Conservation (phyloP, 106 monocot genomes). For the Platanthera guangdongensis region DNA sequence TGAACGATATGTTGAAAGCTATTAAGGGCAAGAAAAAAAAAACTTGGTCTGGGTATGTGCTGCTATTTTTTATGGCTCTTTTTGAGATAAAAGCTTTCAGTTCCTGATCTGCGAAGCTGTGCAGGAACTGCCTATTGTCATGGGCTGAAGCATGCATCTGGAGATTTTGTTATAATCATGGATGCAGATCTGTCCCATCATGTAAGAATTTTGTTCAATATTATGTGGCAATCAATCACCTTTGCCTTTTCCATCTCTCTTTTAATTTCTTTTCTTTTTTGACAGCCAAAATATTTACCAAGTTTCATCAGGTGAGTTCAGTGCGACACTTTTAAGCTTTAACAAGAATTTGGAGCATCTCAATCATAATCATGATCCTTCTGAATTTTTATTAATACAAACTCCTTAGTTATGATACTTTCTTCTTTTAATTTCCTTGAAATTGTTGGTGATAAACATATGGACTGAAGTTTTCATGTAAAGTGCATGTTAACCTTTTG, state of each 20-base stretch:
- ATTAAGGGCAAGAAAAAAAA: slow-evolving; percentile 72
- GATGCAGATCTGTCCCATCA: slow-evolving; percentile 99
- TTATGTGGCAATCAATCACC: neutral
- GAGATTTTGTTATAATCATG: slow-evolving; percentile 93
- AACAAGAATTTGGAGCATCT: neutral
- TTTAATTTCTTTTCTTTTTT: slow-evolving; percentile 18
- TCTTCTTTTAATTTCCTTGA: neutral
- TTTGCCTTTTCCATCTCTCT: neutral
- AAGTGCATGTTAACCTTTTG: no score
- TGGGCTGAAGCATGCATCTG: slow-evolving; percentile 91
- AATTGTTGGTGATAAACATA: neutral
- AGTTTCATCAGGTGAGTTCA: slow-evolving; percentile 74
- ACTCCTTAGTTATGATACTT: neutral
- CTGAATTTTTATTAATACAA: neutral
- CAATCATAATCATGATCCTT: neutral
- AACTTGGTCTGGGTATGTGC: slow-evolving; percentile 85
- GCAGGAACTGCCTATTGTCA: slow-evolving; percentile 95
- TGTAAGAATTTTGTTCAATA: slow-evolving; percentile 35
- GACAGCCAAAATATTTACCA: slow-evolving; percentile 94
- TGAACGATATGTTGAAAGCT: slow-evolving; percentile 31
- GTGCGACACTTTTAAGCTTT: neutral
- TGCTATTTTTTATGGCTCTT: neutral
- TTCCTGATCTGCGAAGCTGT: slow-evolving; percentile 4
- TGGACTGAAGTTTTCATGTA: neutral
- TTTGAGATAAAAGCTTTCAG: neutral